Percentiles rank a stretch among this genome's conserved stretches.
Evolutionary conservation across 257 asterid genomes (phyloP).

Genomic region (Gardenia jasminoides): DNA sequence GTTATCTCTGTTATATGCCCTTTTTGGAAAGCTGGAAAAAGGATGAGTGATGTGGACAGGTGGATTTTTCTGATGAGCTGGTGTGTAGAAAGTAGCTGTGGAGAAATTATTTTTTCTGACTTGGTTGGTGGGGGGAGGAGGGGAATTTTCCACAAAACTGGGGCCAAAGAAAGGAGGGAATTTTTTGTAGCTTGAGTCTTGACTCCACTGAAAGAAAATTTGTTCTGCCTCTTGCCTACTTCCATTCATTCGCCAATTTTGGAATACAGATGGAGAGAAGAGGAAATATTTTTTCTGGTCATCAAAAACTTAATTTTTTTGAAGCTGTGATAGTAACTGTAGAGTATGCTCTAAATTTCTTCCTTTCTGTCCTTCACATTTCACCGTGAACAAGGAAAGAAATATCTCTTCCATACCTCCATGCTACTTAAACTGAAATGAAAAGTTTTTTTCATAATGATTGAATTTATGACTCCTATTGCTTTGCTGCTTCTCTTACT

Average conservation of each 20-base stretch:
- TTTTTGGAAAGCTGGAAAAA: not conserved
- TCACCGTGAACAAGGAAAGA: not conserved
- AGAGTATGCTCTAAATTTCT: not conserved
- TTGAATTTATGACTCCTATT: not conserved
- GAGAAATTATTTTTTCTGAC: not conserved
- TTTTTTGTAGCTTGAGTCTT: not conserved
- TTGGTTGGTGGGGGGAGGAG: not conserved
- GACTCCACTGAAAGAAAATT: not conserved
- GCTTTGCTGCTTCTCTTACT: not conserved
- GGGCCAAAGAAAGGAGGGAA: not conserved
- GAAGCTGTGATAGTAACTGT: not conserved
- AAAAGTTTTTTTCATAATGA: not conserved
- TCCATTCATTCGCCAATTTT: not conserved
- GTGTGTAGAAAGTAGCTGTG: not conserved
- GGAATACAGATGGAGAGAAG: not conserved
- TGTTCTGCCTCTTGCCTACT: not conserved
- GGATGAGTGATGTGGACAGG: not conserved
- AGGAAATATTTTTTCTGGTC: not conserved
- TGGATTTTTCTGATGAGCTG: slow-evolving; percentile 4
- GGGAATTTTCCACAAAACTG: not conserved
- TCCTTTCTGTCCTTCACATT: not conserved
- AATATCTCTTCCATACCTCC: not conserved
- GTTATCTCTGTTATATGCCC: not conserved
- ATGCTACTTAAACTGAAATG: not conserved
- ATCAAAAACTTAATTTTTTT: not conserved